Evolutionary conservation across 768 basidiomycete genomes (phyloP), one percentile per base, ranked within the genome.

Genomic region (Hygrophoropsis aurantiaca): DNA sequence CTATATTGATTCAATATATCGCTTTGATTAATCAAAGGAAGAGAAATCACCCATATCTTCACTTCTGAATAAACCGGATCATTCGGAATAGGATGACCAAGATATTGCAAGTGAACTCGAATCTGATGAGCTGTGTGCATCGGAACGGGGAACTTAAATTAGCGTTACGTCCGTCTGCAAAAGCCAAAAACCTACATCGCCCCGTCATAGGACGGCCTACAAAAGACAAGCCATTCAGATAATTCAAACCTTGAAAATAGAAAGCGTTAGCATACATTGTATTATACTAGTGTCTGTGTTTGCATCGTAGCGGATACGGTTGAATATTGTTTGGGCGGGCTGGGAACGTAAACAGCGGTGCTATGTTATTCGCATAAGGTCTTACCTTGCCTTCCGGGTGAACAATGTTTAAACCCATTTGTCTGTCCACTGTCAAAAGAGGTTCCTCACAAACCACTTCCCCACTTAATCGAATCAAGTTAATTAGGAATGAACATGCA

Each of bases 321-420:
- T 84, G 69, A 99, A 98, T 4, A 92, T 77, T 0, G 97, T 99
- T 64, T 88, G 88, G 1, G 95, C 90, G 15, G 77, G 78, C 91
- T 97, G 56, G 25, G 32, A 37, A 8, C 26, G n/a, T 16, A 8
- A 44, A 42, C 39, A 44, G 10, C 40, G 5, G 10, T 10, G 16
- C n/a, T 27, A 5, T 15, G 11, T 18, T 10, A 11, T 8, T 26
- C 33, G 20, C 20, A 25, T 15, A 41, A 23, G 11, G 32, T 46
- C 68, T 30, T 58, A 91, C 93, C 77, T 97, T 94, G 35, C 97
- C 97, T 47, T 94, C 84, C 0, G 94, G 92, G 60, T 97, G 92
- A 13, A 97, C 90, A 42, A 98, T 87, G 51, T 97, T 97, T 38
- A 99, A 68, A 3, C 97, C 97, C 85, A 97, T 94, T 62, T 97